Conservation (phyloP, 2,329 filamentous ascomycete species). For the Emergomyces orientalis region DNA sequence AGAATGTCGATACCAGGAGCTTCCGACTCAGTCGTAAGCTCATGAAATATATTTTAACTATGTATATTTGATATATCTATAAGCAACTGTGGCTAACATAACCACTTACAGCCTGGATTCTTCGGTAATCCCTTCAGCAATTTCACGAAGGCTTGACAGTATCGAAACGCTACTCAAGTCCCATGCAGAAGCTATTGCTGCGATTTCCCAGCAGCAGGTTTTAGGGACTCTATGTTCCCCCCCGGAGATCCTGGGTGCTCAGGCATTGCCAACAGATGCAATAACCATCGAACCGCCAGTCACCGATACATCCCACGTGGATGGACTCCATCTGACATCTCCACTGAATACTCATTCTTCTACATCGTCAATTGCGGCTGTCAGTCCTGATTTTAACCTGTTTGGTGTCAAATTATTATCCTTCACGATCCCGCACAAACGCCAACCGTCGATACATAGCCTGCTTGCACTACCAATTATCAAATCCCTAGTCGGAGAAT, state of each 20-base stretch:
- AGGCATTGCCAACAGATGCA: neutral
- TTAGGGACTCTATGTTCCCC: neutral
- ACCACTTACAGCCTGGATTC: constrained; percentile 4
- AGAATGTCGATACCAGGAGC: constrained; percentile 14
- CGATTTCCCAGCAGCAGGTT: constrained; percentile 3
- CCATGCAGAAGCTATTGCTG: constrained; percentile 8
- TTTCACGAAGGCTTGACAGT: constrained; percentile 7
- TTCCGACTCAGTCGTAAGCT: constrained; percentile 12
- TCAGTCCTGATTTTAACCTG: constrained; percentile 5
- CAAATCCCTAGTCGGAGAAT: constrained; percentile 10
- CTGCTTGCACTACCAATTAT: constrained; percentile 7
- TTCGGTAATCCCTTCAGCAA: neutral
- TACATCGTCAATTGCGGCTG: neutral
- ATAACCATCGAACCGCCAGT: neutral
- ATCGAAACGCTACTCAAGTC: constrained; percentile 7
- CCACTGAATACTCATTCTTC: constrained; percentile 9
- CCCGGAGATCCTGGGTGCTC: neutral
- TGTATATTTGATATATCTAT: neutral
- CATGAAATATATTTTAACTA: neutral
- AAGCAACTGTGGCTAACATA: neutral
- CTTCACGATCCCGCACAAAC: constrained; percentile 10
- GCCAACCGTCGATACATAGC: constrained; percentile 8
- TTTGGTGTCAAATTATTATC: constrained; percentile 7
- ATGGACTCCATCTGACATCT: neutral
- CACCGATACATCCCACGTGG: neutral